Conservation (phyloP, 768 basidiomycete species). For the Clitopilus hobsonii region DNA sequence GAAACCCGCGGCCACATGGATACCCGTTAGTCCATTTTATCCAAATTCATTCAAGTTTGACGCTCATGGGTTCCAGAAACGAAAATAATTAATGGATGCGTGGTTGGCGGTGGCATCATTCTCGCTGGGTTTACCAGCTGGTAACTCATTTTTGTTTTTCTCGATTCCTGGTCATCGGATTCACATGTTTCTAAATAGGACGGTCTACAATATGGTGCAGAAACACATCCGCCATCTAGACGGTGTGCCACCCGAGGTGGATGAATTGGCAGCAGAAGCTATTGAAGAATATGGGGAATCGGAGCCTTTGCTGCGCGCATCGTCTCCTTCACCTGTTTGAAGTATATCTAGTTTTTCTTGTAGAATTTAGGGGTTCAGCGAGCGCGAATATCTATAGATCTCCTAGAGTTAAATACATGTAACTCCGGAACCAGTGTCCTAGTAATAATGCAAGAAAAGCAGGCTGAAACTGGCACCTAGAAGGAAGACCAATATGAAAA, state of each 20-base stretch:
- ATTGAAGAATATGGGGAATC: slow-evolving; percentile 58
- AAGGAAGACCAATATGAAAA: slow-evolving; percentile 89
- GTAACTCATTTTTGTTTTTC: slow-evolving; percentile 38
- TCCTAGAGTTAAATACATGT: background rate
- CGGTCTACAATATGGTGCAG: slow-evolving; percentile 62
- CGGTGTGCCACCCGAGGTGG: slow-evolving; percentile 40
- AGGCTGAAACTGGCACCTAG: slow-evolving; percentile 88
- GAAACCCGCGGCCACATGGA: slow-evolving; percentile 74
- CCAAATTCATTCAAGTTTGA: slow-evolving; percentile 2
- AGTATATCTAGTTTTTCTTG: background rate
- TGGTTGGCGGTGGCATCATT: slow-evolving; percentile 56
- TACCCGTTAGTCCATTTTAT: slow-evolving; percentile 40
- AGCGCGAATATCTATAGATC: background rate
- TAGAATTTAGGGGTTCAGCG: background rate
- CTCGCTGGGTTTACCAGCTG: slow-evolving; percentile 60
- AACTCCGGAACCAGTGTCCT: slow-evolving; percentile 11
- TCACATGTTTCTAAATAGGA: no score
- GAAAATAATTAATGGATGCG: slow-evolving; percentile 56
- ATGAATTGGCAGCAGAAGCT: slow-evolving; percentile 55
- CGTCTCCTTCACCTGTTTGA: slow-evolving; percentile 3
- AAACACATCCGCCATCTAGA: slow-evolving; percentile 53
- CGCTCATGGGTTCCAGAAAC: slow-evolving; percentile 37
- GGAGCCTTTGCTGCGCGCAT: slow-evolving; percentile 46
- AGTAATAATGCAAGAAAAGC: slow-evolving; percentile 92
- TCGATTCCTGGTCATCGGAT: no score